Evolutionary conservation across 495 filamentous ascomycete genomes (phyloP).

Genomic region (Cercophora newfieldiana): DNA sequence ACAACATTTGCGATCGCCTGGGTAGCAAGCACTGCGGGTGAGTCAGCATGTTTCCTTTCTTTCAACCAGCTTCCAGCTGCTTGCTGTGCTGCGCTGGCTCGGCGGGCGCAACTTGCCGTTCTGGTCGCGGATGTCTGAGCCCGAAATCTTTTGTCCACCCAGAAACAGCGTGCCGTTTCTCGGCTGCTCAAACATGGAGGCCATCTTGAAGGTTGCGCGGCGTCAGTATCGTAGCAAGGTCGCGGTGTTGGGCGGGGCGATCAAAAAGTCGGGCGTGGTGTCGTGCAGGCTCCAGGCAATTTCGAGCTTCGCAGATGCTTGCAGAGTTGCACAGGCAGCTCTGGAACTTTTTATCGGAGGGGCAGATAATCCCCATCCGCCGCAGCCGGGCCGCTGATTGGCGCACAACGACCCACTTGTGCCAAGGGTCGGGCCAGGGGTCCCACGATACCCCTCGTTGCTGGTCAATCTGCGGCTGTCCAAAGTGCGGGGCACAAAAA

Average conservation of each 20-base stretch:
- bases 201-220: constrained; percentile 56
- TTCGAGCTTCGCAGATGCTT: constrained; percentile 25
- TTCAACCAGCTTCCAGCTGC: constrained; percentile 12
- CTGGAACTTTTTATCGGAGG: constrained; percentile 38
- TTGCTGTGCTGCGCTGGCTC: constrained; percentile 8
- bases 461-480: neutral
- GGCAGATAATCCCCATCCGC: constrained; percentile 31
- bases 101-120: constrained; percentile 63
- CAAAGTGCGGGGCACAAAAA: constrained; percentile 30
- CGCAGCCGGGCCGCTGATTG: constrained; percentile 20
- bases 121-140: constrained; percentile 92
- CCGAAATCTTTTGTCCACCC: constrained; percentile 91
- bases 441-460: constrained; percentile 30
- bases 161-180: constrained; percentile 90
- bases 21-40: constrained; percentile 76
- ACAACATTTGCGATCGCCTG: constrained; percentile 98
- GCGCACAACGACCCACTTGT: neutral
- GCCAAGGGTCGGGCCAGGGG: constrained; percentile 15
- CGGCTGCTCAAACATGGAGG: constrained; percentile 85
- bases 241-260: constrained; percentile 8
- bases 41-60: constrained; percentile 28
- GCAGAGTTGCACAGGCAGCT: constrained; percentile 24
- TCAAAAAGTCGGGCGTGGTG: constrained; percentile 24
- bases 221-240: neutral
- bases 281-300: constrained; percentile 29